phyloP scores from a whole-genome alignment of 192 early-diverging fungal genomes.

The Rhizophagus clarus region DNA sequence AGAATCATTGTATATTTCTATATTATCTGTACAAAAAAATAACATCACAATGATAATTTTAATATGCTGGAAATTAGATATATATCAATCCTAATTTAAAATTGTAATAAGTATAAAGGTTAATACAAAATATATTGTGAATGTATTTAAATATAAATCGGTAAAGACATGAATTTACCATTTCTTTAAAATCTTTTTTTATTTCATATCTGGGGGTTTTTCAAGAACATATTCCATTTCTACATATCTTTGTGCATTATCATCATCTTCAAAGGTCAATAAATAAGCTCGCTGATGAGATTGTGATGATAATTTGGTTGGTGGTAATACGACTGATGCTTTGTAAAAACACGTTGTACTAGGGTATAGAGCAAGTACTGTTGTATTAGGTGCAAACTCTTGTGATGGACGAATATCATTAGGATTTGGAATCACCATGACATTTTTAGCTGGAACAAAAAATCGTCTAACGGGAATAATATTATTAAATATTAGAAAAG shows the following conservation, averaged over 20 bases:
- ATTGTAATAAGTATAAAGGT: no score
- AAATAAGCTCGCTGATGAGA: neutral
- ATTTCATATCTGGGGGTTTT: neutral
- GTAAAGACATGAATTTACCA: no score
- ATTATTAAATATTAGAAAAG: neutral
- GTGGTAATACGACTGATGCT: constrained; percentile 48
- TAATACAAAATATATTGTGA: no score
- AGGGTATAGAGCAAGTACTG: constrained; percentile 57
- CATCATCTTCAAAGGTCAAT: constrained; percentile 24
- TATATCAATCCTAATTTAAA: no score
- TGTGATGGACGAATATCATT: constrained; percentile 38
- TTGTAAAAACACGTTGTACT: constrained; percentile 62
- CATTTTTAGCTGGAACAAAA: constrained; percentile 43
- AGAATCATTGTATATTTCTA: no score
- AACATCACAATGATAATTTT: no score
- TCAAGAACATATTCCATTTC: constrained; percentile 7
- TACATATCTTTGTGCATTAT: constrained; percentile 9
- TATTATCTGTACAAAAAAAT: no score
- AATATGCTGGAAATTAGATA: no score
- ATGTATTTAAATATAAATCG: no score
- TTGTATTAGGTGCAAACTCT: constrained; percentile 44
- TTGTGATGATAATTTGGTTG: constrained; percentile 32
- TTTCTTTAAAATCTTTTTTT: neutral
- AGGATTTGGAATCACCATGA: constrained; percentile 49
- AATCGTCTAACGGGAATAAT: constrained; percentile 45